A percentile compares a stretch with the other conserved stretches of the same genome.
Evolutionary conservation across 2,329 filamentous ascomycete species (phyloP).

Genomic region (Coniochaeta ligniaria): DNA sequence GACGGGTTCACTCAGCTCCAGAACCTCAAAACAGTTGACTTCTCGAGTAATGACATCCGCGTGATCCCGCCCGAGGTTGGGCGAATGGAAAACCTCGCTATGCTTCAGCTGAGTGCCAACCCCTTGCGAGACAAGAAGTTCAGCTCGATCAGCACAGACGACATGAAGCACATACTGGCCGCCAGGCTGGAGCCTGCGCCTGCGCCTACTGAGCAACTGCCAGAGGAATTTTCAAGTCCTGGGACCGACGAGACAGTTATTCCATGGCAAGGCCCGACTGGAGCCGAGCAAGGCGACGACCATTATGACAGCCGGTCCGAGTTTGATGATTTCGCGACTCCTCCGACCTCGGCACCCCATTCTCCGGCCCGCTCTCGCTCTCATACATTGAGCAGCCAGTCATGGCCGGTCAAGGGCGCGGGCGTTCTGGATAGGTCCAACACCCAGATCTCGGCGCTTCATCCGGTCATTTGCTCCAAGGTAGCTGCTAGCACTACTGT

Average conservation of each 20-base stretch:
- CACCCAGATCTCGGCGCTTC: conserved; percentile 53
- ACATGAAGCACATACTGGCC: conserved; percentile 68
- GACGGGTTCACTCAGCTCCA: conserved; percentile 62
- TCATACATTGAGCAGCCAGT: conserved; percentile 37
- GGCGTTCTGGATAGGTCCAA: conserved; percentile 64
- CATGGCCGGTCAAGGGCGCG: conserved; percentile 49
- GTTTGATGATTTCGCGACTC: conserved; percentile 48
- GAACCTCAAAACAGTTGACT: conserved; percentile 69
- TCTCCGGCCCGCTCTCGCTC: conserved; percentile 42
- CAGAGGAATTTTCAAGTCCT: neutral
- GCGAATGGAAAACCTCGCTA: conserved; percentile 68
- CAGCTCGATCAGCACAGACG: conserved; percentile 69
- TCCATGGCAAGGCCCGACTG: conserved; percentile 9
- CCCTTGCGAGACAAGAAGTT: conserved; percentile 85
- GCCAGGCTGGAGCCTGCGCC: conserved; percentile 45
- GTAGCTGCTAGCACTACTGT: conserved; percentile 45
- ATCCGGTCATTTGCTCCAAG: conserved; percentile 49
- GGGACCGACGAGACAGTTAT: conserved; percentile 6
- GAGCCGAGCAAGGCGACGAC: conserved; percentile 15
- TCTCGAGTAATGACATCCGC: conserved; percentile 78
- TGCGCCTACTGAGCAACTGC: neutral
- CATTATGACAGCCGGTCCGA: conserved; percentile 43
- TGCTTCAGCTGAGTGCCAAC: conserved; percentile 78
- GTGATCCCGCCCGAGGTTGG: conserved; percentile 69
- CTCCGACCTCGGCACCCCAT: conserved; percentile 44